Evolutionary conservation across 257 asterid species (phyloP).

Genomic region (Solanum virginianum): DNA sequence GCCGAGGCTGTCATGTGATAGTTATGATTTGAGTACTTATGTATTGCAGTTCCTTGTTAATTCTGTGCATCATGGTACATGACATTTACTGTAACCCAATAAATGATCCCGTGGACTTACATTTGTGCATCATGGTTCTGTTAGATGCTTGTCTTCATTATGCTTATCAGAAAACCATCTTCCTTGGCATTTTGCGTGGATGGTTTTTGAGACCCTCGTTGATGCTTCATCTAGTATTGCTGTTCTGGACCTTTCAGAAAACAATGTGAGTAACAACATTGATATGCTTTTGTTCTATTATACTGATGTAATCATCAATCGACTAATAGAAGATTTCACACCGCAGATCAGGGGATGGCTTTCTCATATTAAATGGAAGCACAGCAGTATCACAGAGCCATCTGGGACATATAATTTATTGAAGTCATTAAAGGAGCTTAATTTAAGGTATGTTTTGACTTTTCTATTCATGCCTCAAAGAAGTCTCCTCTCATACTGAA

Average conservation of each 20-base stretch:
- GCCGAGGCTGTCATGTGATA: background rate
- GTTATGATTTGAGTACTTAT: background rate
- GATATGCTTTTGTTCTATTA: background rate
- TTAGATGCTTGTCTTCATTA: slow-evolving; percentile 61
- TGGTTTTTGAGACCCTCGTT: slow-evolving; percentile 47
- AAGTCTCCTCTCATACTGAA: background rate
- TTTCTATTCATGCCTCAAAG: background rate
- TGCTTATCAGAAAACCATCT: slow-evolving; percentile 56
- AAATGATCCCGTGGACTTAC: background rate
- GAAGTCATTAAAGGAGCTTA: slow-evolving; percentile 53
- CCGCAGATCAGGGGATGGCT: slow-evolving; percentile 77
- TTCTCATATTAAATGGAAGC: slow-evolving; percentile 43
- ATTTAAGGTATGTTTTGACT: slow-evolving; percentile 55
- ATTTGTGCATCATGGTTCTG: background rate
- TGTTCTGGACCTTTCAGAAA: slow-evolving; percentile 80
- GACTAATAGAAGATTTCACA: background rate
- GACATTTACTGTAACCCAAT: background rate
- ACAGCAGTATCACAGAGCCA: slow-evolving; percentile 16
- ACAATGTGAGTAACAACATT: slow-evolving; percentile 44
- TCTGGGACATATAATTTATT: slow-evolving; percentile 43
- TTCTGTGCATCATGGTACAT: background rate
- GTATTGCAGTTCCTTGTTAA: background rate
- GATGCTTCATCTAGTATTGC: slow-evolving; percentile 48
- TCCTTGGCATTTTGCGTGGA: slow-evolving; percentile 42
- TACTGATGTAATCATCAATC: background rate